Evolutionary conservation across 2,329 filamentous ascomycete species (phyloP).

Genomic region (Harringtonia aguacate): DNA sequence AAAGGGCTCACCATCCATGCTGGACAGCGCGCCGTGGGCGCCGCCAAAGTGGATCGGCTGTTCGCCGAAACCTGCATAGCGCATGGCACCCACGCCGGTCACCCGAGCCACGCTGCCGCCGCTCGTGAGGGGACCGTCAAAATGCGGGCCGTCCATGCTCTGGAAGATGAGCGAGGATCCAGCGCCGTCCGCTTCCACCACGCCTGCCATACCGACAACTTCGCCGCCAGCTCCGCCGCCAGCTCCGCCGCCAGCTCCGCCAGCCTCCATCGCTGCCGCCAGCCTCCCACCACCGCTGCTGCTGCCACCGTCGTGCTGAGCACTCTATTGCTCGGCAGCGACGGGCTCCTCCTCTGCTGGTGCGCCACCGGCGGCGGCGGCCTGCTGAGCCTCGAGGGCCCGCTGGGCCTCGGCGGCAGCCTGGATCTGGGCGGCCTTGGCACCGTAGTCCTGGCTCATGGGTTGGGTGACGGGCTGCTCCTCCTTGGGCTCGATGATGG

Average conservation of each 20-base stretch:
- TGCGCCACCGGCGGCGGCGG: slow-evolving; percentile 16
- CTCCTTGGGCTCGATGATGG: slow-evolving; percentile 99
- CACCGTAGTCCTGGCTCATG: slow-evolving; percentile 96
- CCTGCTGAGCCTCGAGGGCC: slow-evolving; percentile 34
- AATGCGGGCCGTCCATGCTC: slow-evolving; percentile 1
- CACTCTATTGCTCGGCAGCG: slow-evolving; percentile 34
- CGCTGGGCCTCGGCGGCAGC: slow-evolving; percentile 52
- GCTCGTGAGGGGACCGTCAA: neutral
- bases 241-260: neutral
- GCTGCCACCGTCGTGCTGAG: neutral
- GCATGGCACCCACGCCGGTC: too few species aligned
- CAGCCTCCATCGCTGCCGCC: neutral
- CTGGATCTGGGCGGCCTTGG: slow-evolving; percentile 64
- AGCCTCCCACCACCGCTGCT: neutral
- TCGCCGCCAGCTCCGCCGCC: neutral
- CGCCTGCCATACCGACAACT: neutral
- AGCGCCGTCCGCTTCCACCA: too few species aligned
- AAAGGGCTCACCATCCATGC: too few species aligned
- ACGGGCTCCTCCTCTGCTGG: slow-evolving; percentile 41
- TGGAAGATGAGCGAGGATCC: neutral
- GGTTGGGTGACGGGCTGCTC: slow-evolving; percentile 92
- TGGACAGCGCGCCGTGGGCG: too few species aligned
- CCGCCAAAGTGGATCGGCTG: too few species aligned
- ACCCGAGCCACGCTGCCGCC: neutral
- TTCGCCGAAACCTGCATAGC: too few species aligned